Base-by-base conservation (phyloP, 2,329 filamentous ascomycete species). In the Claviceps pazoutovae region DNA sequence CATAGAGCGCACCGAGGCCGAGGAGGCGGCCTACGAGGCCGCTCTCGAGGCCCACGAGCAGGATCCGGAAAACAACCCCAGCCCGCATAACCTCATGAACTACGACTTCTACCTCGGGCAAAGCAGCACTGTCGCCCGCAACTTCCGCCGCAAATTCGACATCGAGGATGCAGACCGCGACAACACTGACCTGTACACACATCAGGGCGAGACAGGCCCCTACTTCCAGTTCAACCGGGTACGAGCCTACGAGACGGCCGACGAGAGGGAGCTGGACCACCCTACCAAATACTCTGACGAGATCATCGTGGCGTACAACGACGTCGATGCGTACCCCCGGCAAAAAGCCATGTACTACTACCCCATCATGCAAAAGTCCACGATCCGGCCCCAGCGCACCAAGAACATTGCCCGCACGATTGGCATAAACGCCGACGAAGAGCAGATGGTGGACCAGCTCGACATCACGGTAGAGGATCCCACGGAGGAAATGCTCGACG, bases 31-130 rank as follows among this genome's bases (percentile, higher is more conserved):
- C 1, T 75, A 73, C 57, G 69, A 75, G 46, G 66, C 70, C 8
- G 74, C 76, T 9, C 58, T 73, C 50, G 76, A 76, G 55, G 72
- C 74, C 1, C 71, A 80, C 60, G 74, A 79, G 62, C 70, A 69
- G 46, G 80, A 84, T 57, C 80, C 80, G 1, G 62, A 65, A 41
- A 73, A 72, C 59, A 71, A 75, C 59, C 76, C 78, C 43, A 74
- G 73, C 59, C 80, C 80, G 4, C 71, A 74, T 52, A 75, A 78
- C 55, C 69, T 74, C 51, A 77, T 80, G 68, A 78, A 83, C 62
- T 85, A 84, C 64, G 79, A 85, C 60, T 82, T 82, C 63, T 86
- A 80, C 65, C 72, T 86, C 23, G 71, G 75, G 5, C 73, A 78
- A 49, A 73, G 68, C 7, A 56, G 64, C 21, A 60, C 66, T 4